Percentiles rank a stretch among this genome's conserved stretches.
These are phyloP conservation scores for Trichoderma gamsii DNA, from an alignment of 495 filamentous ascomycete genomes.

Conservation along the genomic window DNA sequence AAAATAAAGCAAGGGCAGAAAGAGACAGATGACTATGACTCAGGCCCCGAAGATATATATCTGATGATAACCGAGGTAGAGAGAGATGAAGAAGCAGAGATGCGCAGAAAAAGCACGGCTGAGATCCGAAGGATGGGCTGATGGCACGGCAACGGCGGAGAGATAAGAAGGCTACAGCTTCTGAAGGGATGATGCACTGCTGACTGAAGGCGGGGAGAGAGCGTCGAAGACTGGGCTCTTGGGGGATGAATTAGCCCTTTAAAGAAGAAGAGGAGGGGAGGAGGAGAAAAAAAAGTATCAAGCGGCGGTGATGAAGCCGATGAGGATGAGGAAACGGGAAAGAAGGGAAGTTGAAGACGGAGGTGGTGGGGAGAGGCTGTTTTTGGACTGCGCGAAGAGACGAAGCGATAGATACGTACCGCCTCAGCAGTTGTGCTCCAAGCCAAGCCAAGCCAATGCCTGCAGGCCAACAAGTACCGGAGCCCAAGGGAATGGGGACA, in stretches of 20 bases:
- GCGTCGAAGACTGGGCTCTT: not conserved
- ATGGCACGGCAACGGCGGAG: constrained; percentile 7
- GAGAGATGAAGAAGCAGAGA: not conserved
- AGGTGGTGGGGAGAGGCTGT: constrained; percentile 12
- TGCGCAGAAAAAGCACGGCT: not conserved
- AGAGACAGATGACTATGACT: not conserved
- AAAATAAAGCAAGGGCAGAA: not conserved
- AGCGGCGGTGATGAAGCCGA: constrained; percentile 7
- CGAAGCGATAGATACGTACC: constrained; percentile 4
- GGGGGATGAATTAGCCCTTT: constrained; percentile 4
- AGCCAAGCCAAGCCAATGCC: not conserved
- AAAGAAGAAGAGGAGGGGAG: not conserved
- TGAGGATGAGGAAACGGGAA: constrained; percentile 1
- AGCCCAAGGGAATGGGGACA: constrained; percentile 1
- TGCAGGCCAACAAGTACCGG: constrained; percentile 4
- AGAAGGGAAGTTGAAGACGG: not conserved
- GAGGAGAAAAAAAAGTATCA: not conserved
- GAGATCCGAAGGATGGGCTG: not conserved
- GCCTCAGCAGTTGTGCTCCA: not conserved
- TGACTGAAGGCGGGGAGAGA: constrained; percentile 9
- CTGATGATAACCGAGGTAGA: not conserved
- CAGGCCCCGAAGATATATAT: not conserved
- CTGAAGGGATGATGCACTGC: not conserved
- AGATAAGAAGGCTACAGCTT: not conserved
- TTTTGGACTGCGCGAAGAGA: constrained; percentile 10